Evolutionary conservation across 129 eudicot genomes (phyloP), one percentile per base, ranked within the genome.

Genomic region (Flaveria sonorensis): DNA sequence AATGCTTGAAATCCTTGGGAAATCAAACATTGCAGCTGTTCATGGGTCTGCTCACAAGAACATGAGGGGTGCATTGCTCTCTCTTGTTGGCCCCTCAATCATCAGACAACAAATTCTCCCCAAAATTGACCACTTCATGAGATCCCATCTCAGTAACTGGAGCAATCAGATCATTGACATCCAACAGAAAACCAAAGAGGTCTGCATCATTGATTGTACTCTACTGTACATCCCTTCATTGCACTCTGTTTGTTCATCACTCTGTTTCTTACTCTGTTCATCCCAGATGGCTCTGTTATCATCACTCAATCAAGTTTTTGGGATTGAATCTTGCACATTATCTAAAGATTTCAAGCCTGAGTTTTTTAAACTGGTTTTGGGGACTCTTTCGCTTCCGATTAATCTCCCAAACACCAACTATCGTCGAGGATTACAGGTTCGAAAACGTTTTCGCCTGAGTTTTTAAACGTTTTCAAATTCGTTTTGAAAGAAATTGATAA

Each of bases 11-110:
- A 95, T 95, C 42, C 79, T 95, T 62, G 99, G 99, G 7, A 95
- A 89, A 91, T 86, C 96, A 82, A 95, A 95, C 79, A 95, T 95
- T 60, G 99, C 99, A 10, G 99, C 99, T 71, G 99, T 95, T 70
- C 94, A 95, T 87, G 99, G 99, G 24, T 78, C 94, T 73, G 89
- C 96, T 36, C 99, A 95, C 92, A 95, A 92, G 85, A 78, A 88
- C 82, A 95, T 95, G 97, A 92, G 99, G 80, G 99, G 97, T 80
- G 99, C 99, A 70, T 83, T 95, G 84, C 79, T 95, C 32, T 71
- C 96, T 19, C 95, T 95, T 30, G 89, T 95, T 60, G 89, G 90
- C 77, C 97, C 96, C 67, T 57, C 89, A 69, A 86, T 86, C 82
- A 91, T 91, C 76, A 86, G 69, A 82, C 80, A 86, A 24, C 90